Conservation (phyloP, 1,284 basidiomycete genomes). For the Ganoderma leucocontextum region DNA sequence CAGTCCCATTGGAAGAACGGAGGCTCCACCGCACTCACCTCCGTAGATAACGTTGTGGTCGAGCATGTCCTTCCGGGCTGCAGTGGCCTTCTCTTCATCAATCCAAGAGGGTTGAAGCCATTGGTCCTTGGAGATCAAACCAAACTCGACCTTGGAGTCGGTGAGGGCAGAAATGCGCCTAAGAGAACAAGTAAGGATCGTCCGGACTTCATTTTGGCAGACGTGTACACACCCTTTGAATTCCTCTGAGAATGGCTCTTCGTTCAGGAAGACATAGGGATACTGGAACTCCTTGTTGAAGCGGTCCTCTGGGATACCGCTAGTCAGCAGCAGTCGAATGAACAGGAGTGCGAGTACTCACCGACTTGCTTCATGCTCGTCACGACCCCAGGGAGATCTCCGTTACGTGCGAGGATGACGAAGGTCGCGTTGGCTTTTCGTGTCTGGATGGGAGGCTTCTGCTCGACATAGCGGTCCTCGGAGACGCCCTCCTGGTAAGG, state of each 20-base stretch:
- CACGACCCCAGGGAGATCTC: conserved; percentile 78
- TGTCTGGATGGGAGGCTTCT: conserved; percentile 46
- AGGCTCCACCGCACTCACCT: conserved; percentile 50
- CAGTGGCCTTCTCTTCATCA: conserved; percentile 78
- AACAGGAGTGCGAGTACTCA: conserved; percentile 44
- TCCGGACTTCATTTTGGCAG: neutral
- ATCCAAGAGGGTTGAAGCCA: conserved; percentile 91
- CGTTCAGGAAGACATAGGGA: conserved; percentile 90
- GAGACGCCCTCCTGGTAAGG: conserved; percentile 63
- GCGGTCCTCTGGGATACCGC: conserved; percentile 63
- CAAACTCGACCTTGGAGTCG: conserved; percentile 77
- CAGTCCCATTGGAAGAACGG: conserved; percentile 9
- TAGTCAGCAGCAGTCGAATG: conserved; percentile 56
- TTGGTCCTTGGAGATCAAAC: conserved; percentile 80
- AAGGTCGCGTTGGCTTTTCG: conserved; percentile 87
- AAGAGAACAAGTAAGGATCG: neutral
- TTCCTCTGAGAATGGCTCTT: conserved; percentile 77
- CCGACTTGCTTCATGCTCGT: conserved; percentile 77
- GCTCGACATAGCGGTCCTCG: conserved; percentile 61
- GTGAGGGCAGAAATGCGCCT: conserved; percentile 77
- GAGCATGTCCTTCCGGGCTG: conserved; percentile 82
- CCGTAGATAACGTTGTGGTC: conserved; percentile 89
- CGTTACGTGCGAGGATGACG: conserved; percentile 87
- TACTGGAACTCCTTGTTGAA: conserved; percentile 89
- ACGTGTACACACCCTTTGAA: conserved; percentile 70